These are phyloP conservation scores for Colletotrichum cereale DNA, from an alignment of 2,329 filamentous ascomycete species.

Conservation along the genomic window DNA sequence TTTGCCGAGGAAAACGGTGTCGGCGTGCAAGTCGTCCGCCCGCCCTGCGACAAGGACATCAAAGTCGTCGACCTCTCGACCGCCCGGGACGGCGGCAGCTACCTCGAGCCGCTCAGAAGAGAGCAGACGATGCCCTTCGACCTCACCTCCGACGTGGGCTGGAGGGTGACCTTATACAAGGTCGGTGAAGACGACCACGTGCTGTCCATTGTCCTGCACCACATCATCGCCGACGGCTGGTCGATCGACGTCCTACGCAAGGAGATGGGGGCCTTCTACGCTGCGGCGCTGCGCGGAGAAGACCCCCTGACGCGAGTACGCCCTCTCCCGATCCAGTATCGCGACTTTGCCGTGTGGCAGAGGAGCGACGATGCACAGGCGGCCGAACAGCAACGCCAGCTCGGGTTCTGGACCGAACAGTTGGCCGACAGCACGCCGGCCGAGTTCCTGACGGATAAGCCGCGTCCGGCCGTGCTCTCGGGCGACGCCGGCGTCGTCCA, in stretches of 20 bases:
- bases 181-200: conserved; percentile 41
- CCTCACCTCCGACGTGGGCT: conserved; percentile 42
- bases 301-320: conserved; percentile 36
- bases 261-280: conserved; percentile 44
- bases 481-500: conserved; percentile 23
- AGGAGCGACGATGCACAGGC: conserved; percentile 35
- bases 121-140: conserved; percentile 45
- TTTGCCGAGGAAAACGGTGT: background rate
- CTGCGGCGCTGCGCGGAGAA: conserved; percentile 31
- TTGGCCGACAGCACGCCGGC: conserved; percentile 36
- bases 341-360: conserved; percentile 45
- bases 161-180: conserved; percentile 40
- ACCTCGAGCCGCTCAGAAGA: background rate
- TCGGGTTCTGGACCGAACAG: conserved; percentile 44
- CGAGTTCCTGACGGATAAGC: conserved; percentile 23
- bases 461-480: conserved; percentile 13
- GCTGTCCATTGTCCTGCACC: conserved; percentile 47
- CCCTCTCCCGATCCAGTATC: conserved; percentile 45
- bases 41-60: conserved; percentile 5
- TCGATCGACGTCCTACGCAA: conserved; percentile 44
- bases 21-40: conserved; percentile 25
- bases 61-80: conserved; percentile 6
- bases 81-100: background rate
- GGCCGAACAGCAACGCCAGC: conserved; percentile 39
- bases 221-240: conserved; percentile 48